Percentiles rank a stretch among this genome's conserved stretches.
Conservation (phyloP, 1,284 basidiomycete genomes). For the Pisolithus thermaeus region DNA sequence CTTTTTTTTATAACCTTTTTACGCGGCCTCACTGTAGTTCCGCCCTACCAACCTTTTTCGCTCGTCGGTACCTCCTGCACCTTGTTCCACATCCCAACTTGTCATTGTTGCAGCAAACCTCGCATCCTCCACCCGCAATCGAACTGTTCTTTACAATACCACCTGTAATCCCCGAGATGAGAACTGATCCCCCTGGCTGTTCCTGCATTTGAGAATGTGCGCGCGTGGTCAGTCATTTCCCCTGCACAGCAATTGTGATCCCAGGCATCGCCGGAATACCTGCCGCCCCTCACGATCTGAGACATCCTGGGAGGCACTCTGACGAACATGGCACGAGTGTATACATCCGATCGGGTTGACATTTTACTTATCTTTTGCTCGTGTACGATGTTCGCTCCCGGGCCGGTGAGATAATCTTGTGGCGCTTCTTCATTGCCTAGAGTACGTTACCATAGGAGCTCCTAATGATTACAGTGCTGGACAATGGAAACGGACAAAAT, state of each 20-base stretch:
- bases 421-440: too few relatives aligned
- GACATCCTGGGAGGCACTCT: too few relatives aligned
- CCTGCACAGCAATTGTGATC: slow-evolving; percentile 10
- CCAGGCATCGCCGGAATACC: neutral
- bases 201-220: slow-evolving; percentile 6
- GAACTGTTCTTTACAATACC: slow-evolving; percentile 35
- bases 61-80: slow-evolving; percentile 27
- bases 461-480: too few relatives aligned
- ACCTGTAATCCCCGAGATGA: slow-evolving; percentile 19
- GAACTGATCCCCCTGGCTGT: slow-evolving; percentile 10
- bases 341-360: too few relatives aligned
- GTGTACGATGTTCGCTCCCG: too few relatives aligned
- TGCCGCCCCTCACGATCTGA: slow-evolving; percentile 17
- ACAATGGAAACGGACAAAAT: neutral
- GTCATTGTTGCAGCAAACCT: slow-evolving; percentile 46
- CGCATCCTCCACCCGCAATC: slow-evolving; percentile 34
- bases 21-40: slow-evolving; percentile 11
- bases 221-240: neutral
- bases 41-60: slow-evolving; percentile 25
- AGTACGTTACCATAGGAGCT: too few relatives aligned
- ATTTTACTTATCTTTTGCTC: too few relatives aligned
- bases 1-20: slow-evolving; percentile 28
- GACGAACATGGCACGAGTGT: too few relatives aligned
- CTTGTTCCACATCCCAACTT: slow-evolving; percentile 34
- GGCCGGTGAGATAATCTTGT: too few relatives aligned